A percentile compares a stretch with the other conserved stretches of the same genome.
These are phyloP conservation scores for Chenopodium formosanum DNA, from an alignment of 148 eudicot species.

Conservation along the genomic window DNA sequence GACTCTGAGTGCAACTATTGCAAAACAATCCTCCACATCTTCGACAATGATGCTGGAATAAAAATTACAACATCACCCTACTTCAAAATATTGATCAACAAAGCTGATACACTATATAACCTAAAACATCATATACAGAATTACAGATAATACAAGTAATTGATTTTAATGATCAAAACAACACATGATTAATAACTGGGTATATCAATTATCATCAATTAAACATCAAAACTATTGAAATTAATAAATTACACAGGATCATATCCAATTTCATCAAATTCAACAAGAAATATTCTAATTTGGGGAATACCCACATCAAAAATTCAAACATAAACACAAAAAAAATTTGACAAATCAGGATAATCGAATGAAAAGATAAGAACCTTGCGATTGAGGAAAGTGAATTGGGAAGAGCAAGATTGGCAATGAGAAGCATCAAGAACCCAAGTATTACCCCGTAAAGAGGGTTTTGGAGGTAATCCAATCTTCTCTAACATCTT, in stretches of 20 bases:
- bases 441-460: slow-evolving; percentile 83
- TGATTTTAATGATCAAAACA: too few species aligned
- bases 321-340: not conserved
- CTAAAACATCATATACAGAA: too few species aligned
- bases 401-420: slow-evolving; percentile 72
- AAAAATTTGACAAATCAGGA: not conserved
- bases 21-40: slow-evolving; percentile 96
- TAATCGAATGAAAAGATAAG: slow-evolving; percentile 7
- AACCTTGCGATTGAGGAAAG: slow-evolving; percentile 96
- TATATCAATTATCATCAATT: not conserved
- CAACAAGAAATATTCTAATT: not conserved
- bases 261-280: not conserved
- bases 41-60: slow-evolving; percentile 88
- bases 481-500: slow-evolving; percentile 66
- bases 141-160: too few species aligned
- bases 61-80: not conserved
- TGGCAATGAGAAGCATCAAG: slow-evolving; percentile 83
- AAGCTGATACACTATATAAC: too few species aligned
- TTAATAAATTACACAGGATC: not conserved
- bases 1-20: slow-evolving; percentile 66
- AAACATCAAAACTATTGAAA: not conserved
- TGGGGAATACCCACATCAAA: not conserved
- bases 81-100: not conserved
- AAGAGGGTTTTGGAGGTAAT: slow-evolving; percentile 71
- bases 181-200: not conserved